These are phyloP conservation scores for Xylaria scruposa DNA, from an alignment of 495 filamentous ascomycete genomes.

Conservation along the genomic window DNA sequence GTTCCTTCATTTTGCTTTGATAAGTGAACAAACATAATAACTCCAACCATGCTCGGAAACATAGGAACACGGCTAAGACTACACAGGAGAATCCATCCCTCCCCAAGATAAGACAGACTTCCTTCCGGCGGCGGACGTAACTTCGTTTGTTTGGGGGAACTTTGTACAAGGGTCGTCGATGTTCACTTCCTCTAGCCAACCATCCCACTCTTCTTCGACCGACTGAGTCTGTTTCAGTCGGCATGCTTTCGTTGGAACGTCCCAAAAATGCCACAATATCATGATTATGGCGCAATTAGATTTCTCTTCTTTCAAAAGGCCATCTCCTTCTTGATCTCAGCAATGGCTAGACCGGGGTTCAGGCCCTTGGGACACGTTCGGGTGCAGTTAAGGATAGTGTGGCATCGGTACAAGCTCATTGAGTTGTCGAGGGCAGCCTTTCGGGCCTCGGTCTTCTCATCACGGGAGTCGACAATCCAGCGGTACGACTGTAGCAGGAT, in stretches of 20 bases:
- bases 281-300: neutral
- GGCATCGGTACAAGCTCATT: constrained; percentile 98
- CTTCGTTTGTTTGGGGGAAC: constrained; percentile 29
- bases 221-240: constrained; percentile 7
- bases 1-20: constrained; percentile 10
- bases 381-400: constrained; percentile 98
- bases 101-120: constrained; percentile 15
- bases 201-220: constrained; percentile 10
- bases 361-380: constrained; percentile 97
- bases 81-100: constrained; percentile 26
- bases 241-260: neutral
- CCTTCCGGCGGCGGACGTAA: constrained; percentile 31
- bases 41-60: constrained; percentile 43
- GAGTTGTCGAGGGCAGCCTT: constrained; percentile 93
- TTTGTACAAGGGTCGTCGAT: constrained; percentile 38
- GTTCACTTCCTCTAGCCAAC: constrained; percentile 19
- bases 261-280: neutral
- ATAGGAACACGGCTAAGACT: constrained; percentile 37
- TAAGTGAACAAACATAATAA: constrained; percentile 31
- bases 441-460: constrained; percentile 84
- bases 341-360: constrained; percentile 93
- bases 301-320: constrained; percentile 58
- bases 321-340: constrained; percentile 98
- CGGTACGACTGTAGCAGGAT: constrained; percentile 96
- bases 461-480: constrained; percentile 91